phyloP scores from a whole-genome alignment of 1,284 basidiomycete genomes.

The Naganishia liquefaciens region DNA sequence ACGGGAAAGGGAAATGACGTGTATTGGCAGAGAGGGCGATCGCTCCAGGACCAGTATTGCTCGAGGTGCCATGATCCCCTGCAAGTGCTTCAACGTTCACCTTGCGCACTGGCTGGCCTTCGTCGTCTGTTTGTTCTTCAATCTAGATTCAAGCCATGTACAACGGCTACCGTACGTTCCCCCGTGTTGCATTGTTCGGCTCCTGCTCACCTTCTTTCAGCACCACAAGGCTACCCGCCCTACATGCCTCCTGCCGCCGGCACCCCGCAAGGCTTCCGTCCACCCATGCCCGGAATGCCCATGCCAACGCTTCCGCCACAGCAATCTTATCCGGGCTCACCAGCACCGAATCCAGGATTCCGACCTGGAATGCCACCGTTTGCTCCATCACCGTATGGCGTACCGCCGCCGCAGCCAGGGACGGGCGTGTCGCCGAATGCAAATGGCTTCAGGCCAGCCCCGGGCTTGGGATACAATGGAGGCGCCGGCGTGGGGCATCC shows the following conservation, averaged over 20 bases:
- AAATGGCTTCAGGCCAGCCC: constrained; percentile 11
- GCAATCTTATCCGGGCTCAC: constrained; percentile 32
- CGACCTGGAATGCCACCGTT: constrained; percentile 20
- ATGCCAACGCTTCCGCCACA: constrained; percentile 26
- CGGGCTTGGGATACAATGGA: constrained; percentile 19
- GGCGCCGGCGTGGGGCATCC: neutral
- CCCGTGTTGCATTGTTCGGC: neutral
- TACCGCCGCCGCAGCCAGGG: constrained; percentile 3
- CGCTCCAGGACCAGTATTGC: neutral
- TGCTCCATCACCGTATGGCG: constrained; percentile 4
- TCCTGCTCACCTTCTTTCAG: neutral
- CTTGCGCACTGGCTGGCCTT: no score
- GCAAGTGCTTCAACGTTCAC: no score
- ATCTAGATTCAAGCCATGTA: constrained; percentile 32
- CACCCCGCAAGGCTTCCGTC: constrained; percentile 17
- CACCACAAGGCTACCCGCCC: constrained; percentile 35
- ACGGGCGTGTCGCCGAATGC: constrained; percentile 9
- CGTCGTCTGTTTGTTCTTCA: neutral
- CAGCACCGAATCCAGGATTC: constrained; percentile 36
- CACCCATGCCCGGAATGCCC: constrained; percentile 31
- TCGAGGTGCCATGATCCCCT: no score
- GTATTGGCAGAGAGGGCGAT: neutral
- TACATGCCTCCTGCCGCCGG: constrained; percentile 28
- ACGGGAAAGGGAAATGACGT: neutral
- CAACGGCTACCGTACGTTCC: constrained; percentile 36